Conservation (phyloP, 2,329 filamentous ascomycete species). For the Lecanosticta acicola region DNA sequence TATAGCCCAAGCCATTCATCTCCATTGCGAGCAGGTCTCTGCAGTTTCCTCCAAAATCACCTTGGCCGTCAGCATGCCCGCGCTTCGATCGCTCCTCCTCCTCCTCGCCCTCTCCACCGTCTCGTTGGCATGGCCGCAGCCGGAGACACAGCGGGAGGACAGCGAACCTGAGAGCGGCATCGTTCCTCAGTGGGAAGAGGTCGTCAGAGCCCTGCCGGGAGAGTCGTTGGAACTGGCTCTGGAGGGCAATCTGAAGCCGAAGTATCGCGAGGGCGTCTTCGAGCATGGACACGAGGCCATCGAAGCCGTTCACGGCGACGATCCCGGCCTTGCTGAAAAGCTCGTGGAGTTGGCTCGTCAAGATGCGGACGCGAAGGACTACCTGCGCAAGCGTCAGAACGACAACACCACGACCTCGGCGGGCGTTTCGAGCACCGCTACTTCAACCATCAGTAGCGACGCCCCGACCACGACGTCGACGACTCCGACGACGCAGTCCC, state of each 20-base stretch:
- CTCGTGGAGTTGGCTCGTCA: conserved; percentile 59
- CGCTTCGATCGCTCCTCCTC: conserved; percentile 36
- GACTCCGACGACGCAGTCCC: conserved; percentile 16
- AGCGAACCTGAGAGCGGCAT: conserved; percentile 17
- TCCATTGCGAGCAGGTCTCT: conserved; percentile 16
- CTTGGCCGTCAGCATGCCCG: conserved; percentile 32
- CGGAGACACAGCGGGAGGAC: conserved; percentile 13
- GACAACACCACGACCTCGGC: conserved; percentile 18
- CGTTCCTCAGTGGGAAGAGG: conserved; percentile 45
- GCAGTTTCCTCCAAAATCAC: background rate
- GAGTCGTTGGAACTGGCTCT: conserved; percentile 61
- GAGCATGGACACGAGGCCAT: conserved; percentile 59
- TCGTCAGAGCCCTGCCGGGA: conserved; percentile 53
- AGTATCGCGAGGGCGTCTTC: conserved; percentile 65
- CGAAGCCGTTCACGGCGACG: conserved; percentile 56
- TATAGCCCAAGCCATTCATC: conserved; percentile 8
- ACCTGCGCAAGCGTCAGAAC: conserved; percentile 40
- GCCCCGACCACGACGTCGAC: conserved; percentile 22
- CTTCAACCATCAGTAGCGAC: conserved; percentile 19
- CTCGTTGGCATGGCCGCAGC: conserved; percentile 28
- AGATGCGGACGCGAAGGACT: conserved; percentile 31
- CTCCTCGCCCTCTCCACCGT: conserved; percentile 35
- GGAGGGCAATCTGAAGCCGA: conserved; percentile 56
- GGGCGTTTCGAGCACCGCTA: conserved; percentile 20
- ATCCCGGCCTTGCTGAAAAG: conserved; percentile 57